A percentile compares a stretch with the other conserved stretches of the same genome.
These are phyloP conservation scores for Gremmenia infestans DNA, from an alignment of 2,329 filamentous ascomycete genomes.

Conservation along the genomic window DNA sequence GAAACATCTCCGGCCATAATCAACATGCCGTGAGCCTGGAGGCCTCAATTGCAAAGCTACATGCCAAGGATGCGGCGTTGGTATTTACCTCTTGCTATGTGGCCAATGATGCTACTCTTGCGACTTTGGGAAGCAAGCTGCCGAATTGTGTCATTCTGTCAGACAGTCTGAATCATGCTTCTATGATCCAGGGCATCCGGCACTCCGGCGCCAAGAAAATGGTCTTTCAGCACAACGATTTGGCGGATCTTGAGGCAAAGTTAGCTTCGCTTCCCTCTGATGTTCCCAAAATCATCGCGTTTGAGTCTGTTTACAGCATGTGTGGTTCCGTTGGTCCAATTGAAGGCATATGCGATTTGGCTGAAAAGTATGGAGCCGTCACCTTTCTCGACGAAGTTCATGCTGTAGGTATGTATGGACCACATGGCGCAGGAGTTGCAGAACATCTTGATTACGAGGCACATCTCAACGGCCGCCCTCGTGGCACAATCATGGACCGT, in stretches of 20 bases:
- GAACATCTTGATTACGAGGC: conserved; percentile 95
- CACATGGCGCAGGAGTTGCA: conserved; percentile 89
- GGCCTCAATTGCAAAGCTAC: conserved; percentile 74
- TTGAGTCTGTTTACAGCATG: conserved; percentile 99
- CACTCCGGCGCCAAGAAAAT: conserved; percentile 96
- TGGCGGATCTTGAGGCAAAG: conserved; percentile 89
- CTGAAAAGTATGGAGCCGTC: conserved; percentile 94
- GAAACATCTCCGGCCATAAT: conserved; percentile 98
- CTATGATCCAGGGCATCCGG: conserved; percentile 98
- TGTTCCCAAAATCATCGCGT: conserved; percentile 95
- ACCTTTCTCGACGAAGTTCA: conserved; percentile 99
- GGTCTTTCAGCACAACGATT: conserved; percentile 97
- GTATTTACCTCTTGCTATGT: conserved; percentile 99
- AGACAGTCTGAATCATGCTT: conserved; percentile 94
- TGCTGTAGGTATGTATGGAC: conserved; percentile 98
- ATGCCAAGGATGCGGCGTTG: conserved; percentile 85
- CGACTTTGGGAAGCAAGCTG: conserved; percentile 93
- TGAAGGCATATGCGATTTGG: conserved; percentile 89
- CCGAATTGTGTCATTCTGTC: conserved; percentile 97
- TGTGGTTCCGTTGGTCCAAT: conserved; percentile 96
- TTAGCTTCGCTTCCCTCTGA: conserved; percentile 79
- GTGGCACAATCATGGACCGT: conserved; percentile 88
- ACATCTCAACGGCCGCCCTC: conserved; percentile 67
- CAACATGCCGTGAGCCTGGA: conserved; percentile 86
- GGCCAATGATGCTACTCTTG: conserved; percentile 93